phyloP scores from a whole-genome alignment of 352 stramenopile genomes.

The Phytophthora cajani region DNA sequence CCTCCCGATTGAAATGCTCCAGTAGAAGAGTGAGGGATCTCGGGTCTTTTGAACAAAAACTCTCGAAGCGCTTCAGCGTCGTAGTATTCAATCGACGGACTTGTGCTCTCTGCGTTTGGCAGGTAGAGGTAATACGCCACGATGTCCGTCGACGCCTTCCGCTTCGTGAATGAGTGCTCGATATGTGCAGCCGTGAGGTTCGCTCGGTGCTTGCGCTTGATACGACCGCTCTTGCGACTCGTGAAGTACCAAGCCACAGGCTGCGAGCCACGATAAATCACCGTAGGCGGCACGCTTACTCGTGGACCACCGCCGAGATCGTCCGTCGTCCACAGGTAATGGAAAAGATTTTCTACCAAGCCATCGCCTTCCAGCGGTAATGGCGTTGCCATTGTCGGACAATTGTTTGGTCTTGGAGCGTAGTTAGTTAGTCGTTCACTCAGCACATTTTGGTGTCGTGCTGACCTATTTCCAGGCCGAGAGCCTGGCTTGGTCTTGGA shows the following conservation, averaged over 20 bases:
- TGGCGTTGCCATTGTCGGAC: conserved; percentile 54
- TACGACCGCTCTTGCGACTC: conserved; percentile 71
- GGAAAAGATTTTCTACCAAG: conserved; percentile 89
- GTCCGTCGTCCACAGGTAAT: conserved; percentile 92
- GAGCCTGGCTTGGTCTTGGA: conserved; percentile 12
- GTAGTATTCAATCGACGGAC: conserved; percentile 94
- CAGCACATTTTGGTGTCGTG: conserved; percentile 20
- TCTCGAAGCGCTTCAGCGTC: conserved; percentile 86
- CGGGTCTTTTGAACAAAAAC: conserved; percentile 94
- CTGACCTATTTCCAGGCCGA: conserved; percentile 34
- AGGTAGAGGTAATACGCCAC: conserved; percentile 93
- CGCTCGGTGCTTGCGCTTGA: conserved; percentile 93
- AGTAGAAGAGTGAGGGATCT: conserved; percentile 50
- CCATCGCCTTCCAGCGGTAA: conserved; percentile 86
- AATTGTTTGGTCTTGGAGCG: conserved; percentile 5
- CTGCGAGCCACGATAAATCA: conserved; percentile 94
- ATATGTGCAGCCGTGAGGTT: conserved; percentile 94
- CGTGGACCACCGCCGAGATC: conserved; percentile 87
- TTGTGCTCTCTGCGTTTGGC: conserved; percentile 16
- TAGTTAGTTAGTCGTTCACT: conserved; percentile 2
- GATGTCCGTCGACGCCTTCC: conserved; percentile 81
- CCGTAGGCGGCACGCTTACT: conserved; percentile 93
- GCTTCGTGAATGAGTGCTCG: conserved; percentile 94
- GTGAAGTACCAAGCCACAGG: conserved; percentile 97
- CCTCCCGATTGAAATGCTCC: conserved; percentile 66